A percentile compares a stretch with the other conserved stretches of the same genome.
phyloP scores from a whole-genome alignment of 805 yeast species.

The Wickerhamiella qilinensis region DNA sequence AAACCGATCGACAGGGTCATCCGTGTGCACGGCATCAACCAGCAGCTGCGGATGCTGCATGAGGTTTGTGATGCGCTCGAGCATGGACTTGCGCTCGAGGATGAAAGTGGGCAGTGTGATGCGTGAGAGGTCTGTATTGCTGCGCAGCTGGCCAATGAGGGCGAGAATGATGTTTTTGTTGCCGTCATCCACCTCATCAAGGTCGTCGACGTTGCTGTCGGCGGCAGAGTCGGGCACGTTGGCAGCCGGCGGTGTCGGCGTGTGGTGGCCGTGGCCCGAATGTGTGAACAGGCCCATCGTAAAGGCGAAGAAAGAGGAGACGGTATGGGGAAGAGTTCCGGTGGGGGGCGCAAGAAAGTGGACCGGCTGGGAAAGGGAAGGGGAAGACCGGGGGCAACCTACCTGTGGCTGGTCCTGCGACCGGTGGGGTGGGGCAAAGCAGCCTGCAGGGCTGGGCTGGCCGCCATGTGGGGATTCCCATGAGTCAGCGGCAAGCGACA shows the following conservation, averaged over 20 bases:
- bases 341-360: too few species aligned
- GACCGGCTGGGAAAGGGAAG: too few species aligned
- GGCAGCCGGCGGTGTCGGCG: background rate
- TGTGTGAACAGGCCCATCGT: background rate
- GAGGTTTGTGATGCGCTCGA: conserved; percentile 85
- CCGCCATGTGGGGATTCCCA: too few species aligned
- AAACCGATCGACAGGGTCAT: conserved; percentile 53
- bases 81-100: conserved; percentile 86
- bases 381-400: too few species aligned
- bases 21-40: conserved; percentile 44
- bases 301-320: too few species aligned
- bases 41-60: conserved; percentile 60
- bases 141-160: conserved; percentile 79
- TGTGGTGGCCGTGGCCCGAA: background rate
- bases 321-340: too few species aligned
- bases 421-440: too few species aligned
- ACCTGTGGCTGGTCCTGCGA: too few species aligned
- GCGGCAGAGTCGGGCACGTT: background rate
- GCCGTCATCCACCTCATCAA: conserved; percentile 84
- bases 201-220: conserved; percentile 28
- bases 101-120: conserved; percentile 93
- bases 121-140: conserved; percentile 77
- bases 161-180: conserved; percentile 77
- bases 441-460: too few species aligned
- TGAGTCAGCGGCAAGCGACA: too few species aligned